These are phyloP conservation scores for Oxyria digyna DNA, from an alignment of 148 eudicot genomes.

Conservation along the genomic window DNA sequence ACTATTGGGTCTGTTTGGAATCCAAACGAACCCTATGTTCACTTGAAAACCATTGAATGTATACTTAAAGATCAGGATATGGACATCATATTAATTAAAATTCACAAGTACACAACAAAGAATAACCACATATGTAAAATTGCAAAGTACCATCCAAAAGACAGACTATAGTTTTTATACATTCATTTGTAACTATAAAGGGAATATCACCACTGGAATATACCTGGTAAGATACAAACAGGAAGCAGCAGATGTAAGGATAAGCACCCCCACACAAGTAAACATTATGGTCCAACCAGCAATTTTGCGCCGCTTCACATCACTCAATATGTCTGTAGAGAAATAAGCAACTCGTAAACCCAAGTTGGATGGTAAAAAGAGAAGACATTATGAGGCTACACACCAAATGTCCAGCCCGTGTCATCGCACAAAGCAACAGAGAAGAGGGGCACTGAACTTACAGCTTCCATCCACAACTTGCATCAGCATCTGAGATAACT, in stretches of 20 bases:
- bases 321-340: slow-evolving; percentile 22
- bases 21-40: too few relatives aligned
- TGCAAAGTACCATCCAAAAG: not conserved
- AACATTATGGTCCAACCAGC: slow-evolving; percentile 68
- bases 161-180: not conserved
- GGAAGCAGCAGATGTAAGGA: slow-evolving; percentile 54
- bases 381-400: too few relatives aligned
- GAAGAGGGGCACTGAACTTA: not conserved
- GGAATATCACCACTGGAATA: not conserved
- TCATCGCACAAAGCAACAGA: not conserved
- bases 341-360: too few relatives aligned
- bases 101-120: not conserved
- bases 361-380: too few relatives aligned
- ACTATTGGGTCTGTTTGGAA: too few relatives aligned
- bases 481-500: not conserved
- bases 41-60: too few relatives aligned
- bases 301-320: slow-evolving; percentile 36
- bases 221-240: slow-evolving; percentile 8
- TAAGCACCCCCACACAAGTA: slow-evolving; percentile 45
- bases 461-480: slow-evolving; percentile 7
- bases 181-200: too few relatives aligned
- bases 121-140: not conserved
- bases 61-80: too few relatives aligned
- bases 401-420: not conserved
- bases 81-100: not conserved